Base-by-base conservation (phyloP, 768 basidiomycete genomes). In the Lactarius hengduanensis region DNA sequence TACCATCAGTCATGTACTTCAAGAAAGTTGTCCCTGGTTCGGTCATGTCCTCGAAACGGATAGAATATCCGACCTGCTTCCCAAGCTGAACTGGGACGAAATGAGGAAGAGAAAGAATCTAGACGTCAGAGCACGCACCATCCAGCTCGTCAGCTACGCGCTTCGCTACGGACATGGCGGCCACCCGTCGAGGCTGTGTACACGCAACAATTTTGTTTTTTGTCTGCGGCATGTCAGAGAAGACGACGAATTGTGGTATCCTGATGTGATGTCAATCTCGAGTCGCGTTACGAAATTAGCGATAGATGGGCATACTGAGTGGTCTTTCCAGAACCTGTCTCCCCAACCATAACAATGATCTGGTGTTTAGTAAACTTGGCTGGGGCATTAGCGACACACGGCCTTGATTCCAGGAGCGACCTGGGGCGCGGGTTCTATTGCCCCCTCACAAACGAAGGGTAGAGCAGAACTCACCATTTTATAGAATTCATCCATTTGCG, bases 1-100 rank as follows among this genome's bases (percentile, higher is more conserved):
- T 97, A 84, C 96, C 97, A 72, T 99, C 97, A 18, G 97, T 99
- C 96, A 98, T 97, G 80, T 99, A 98, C 76, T 97, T 98, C 69
- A 99, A 82, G 78, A 99, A 97, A 0, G 97, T 98, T 38, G 89
- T 91, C 0, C 92, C 90, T 0, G 86, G 80, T 71, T 92, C 84
- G 53, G 96, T 91, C 92, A 94, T 90, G 75, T 98, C 97, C 77
- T 99, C 96, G 76, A 98, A 99, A 76, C 96, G 93, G 73, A 98
- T 98, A 4, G 93, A 94, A 78, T 99, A 99, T 63, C 96, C 96
- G 69, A 98, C 96, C 69, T 98, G 89, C 72, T 92, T 89, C 38
- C 96, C 96, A 1, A 99, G 88, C 76, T 88, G 83, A 5, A 99
- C 95, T 95, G 70, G 7, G 68, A 54, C 60, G 38, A 38, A 64